phyloP scores from a whole-genome alignment of 192 early-diverging fungal genomes.

The Obelidium mucronatum region DNA sequence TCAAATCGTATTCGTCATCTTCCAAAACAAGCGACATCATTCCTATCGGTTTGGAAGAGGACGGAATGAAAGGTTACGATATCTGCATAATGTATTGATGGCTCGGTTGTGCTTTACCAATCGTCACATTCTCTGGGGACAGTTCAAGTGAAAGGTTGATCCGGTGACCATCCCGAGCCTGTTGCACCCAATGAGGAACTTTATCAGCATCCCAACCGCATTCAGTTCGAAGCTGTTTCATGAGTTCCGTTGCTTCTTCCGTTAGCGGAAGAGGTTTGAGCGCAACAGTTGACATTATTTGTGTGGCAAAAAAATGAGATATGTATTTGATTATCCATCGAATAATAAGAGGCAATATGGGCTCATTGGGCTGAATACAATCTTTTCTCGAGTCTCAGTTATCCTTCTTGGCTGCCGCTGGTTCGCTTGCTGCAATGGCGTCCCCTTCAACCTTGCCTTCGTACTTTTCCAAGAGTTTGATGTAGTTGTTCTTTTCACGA shows the following conservation, averaged over 20 bases:
- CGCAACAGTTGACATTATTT: no score
- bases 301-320: no score
- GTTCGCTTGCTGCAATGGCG: no score
- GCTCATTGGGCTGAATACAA: no score
- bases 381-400: no score
- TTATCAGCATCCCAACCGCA: not conserved
- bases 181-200: not conserved
- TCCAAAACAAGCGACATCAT: not conserved
- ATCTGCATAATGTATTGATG: not conserved
- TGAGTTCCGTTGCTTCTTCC: not conserved
- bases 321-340: no score
- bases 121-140: not conserved
- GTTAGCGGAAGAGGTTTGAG: not conserved
- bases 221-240: not conserved
- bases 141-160: not conserved
- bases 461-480: no score
- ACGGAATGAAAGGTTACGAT: not conserved
- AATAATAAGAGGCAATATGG: no score
- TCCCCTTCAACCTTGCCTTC: no score
- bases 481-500: constrained; percentile 21
- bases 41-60: not conserved
- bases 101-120: not conserved
- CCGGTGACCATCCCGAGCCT: not conserved
- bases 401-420: no score
- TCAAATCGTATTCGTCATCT: not conserved